Conservation (phyloP, 2,329 filamentous ascomycete species). For the Phyllosticta citriasiana region DNA sequence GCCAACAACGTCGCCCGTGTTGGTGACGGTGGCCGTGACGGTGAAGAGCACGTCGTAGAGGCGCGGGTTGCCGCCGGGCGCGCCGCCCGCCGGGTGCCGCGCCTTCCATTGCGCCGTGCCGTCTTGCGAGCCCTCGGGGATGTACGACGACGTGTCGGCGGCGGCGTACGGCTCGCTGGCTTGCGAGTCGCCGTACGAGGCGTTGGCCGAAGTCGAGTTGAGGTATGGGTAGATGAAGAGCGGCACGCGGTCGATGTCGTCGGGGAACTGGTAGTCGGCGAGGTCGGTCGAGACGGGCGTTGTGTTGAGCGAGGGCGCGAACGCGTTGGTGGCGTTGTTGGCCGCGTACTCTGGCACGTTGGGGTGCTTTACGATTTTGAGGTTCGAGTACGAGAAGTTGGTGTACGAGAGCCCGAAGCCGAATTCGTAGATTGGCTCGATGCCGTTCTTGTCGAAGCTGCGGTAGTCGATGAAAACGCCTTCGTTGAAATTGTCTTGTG, state of each 20-base stretch:
- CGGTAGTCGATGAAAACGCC: slow-evolving; percentile 77
- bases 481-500: slow-evolving; percentile 66
- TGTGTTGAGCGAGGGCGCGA: slow-evolving; percentile 56
- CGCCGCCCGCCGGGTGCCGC: slow-evolving; percentile 54
- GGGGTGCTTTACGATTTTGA: slow-evolving; percentile 44
- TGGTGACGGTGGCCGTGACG: slow-evolving; percentile 58
- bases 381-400: slow-evolving; percentile 63
- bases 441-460: slow-evolving; percentile 56
- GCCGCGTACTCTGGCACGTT: slow-evolving; percentile 46
- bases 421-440: slow-evolving; percentile 68
- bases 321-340: slow-evolving; percentile 49
- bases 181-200: slow-evolving; percentile 44
- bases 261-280: slow-evolving; percentile 59
- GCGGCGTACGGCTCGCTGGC: slow-evolving; percentile 44
- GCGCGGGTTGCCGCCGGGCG: slow-evolving; percentile 48
- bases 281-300: slow-evolving; percentile 46
- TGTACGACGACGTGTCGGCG: slow-evolving; percentile 46
- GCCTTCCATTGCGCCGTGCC: slow-evolving; percentile 43
- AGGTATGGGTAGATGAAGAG: slow-evolving; percentile 64
- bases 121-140: slow-evolving; percentile 50
- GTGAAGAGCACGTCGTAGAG: slow-evolving; percentile 63
- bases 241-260: slow-evolving; percentile 41
- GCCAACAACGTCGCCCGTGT: slow-evolving; percentile 55
- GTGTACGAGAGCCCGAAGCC: slow-evolving; percentile 75
- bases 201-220: slow-evolving; percentile 49